Percentiles rank a stretch among this genome's conserved stretches.
These are phyloP conservation scores for Russula virescens DNA, from an alignment of 768 basidiomycete genomes.

Conservation along the genomic window DNA sequence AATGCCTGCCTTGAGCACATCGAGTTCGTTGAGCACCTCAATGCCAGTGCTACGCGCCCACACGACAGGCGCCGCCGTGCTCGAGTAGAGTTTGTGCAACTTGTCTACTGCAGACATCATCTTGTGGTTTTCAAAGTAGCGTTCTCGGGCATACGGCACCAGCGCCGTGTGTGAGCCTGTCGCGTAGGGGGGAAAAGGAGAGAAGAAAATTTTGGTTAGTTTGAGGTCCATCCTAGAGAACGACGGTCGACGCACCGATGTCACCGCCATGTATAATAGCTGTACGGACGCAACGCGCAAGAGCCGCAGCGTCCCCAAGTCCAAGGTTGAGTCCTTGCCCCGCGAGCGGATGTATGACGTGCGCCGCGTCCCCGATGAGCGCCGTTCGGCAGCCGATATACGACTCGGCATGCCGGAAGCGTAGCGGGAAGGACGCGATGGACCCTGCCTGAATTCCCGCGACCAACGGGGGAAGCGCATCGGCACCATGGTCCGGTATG, in stretches of 20 bases:
- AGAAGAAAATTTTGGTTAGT: neutral
- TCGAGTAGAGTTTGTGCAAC: slow-evolving; percentile 80
- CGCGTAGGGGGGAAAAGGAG: neutral
- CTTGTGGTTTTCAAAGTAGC: slow-evolving; percentile 84
- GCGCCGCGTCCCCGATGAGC: slow-evolving; percentile 93
- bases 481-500: slow-evolving; percentile 56
- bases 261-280: slow-evolving; percentile 66
- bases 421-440: slow-evolving; percentile 85
- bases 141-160: slow-evolving; percentile 66
- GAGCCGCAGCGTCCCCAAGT: slow-evolving; percentile 74
- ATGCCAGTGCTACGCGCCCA: slow-evolving; percentile 85
- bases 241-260: slow-evolving; percentile 52
- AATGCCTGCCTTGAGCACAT: slow-evolving; percentile 71
- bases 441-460: slow-evolving; percentile 62
- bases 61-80: slow-evolving; percentile 61
- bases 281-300: slow-evolving; percentile 57
- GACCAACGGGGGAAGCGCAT: slow-evolving; percentile 70
- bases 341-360: slow-evolving; percentile 90
- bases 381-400: slow-evolving; percentile 88
- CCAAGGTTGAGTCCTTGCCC: slow-evolving; percentile 96
- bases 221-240: neutral
- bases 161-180: slow-evolving; percentile 72
- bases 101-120: slow-evolving; percentile 84
- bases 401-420: slow-evolving; percentile 76
- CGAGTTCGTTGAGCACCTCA: slow-evolving; percentile 88